These are phyloP conservation scores for Diophrys sp. DNA, from an alignment of 73 alveolate genomes.

Conservation along the genomic window DNA sequence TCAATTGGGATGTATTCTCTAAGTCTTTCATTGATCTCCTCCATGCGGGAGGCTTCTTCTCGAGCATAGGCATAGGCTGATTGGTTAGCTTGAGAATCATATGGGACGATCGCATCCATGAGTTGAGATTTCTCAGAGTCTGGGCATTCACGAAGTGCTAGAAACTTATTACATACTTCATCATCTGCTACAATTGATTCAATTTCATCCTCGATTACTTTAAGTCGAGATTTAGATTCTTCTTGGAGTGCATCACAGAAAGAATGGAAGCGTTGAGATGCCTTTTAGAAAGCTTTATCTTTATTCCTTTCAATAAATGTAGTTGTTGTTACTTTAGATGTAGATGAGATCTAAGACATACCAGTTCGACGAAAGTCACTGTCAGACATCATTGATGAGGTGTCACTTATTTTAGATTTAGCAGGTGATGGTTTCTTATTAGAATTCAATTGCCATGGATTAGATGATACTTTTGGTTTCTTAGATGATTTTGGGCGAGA, in stretches of 20 bases:
- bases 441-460: not conserved
- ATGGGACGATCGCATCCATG: not conserved
- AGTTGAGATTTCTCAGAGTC: slow-evolving; percentile 2
- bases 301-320: not conserved
- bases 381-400: not conserved
- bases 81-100: not conserved
- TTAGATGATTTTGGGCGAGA: not conserved
- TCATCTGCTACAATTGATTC: not conserved
- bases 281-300: not conserved
- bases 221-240: not conserved
- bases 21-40: slow-evolving; percentile 6
- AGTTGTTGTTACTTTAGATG: not conserved
- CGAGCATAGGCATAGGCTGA: not conserved
- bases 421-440: not conserved
- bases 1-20: not conserved
- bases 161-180: not conserved
- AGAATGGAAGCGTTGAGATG: not conserved
- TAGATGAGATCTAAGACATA: not conserved
- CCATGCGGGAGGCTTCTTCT: not conserved
- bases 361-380: not conserved
- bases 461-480: not conserved
- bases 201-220: not conserved
- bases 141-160: not conserved
- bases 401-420: not conserved
- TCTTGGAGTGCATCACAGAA: not conserved